Percentiles rank a stretch among this genome's conserved stretches.
Conservation (phyloP, 106 monocot genomes). For the Agapanthus africanus region DNA sequence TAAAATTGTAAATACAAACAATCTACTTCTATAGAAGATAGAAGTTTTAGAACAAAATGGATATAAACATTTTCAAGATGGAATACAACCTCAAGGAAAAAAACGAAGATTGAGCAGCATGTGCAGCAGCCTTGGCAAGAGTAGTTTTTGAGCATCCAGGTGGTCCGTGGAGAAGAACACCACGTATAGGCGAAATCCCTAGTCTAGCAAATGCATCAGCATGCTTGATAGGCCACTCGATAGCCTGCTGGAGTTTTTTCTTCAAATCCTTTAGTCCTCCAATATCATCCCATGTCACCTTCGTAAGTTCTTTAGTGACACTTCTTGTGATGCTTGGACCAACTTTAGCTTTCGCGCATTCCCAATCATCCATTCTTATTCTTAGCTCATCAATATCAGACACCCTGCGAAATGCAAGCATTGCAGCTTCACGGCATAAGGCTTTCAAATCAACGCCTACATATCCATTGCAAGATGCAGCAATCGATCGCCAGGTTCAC, state of each 20-base stretch:
- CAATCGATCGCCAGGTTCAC: conserved; percentile 75
- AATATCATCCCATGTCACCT: conserved; percentile 92
- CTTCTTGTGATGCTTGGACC: conserved; percentile 81
- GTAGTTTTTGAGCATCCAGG: conserved; percentile 98
- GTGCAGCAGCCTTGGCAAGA: conserved; percentile 88
- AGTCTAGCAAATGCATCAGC: conserved; percentile 68
- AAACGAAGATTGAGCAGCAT: conserved; percentile 86
- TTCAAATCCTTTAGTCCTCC: conserved; percentile 88
- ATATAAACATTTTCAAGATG: neutral
- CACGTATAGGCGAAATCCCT: conserved; percentile 68
- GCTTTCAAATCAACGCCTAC: conserved; percentile 91
- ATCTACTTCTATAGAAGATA: no score
- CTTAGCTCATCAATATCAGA: conserved; percentile 15
- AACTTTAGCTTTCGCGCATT: conserved; percentile 55
- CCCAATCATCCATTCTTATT: conserved; percentile 69
- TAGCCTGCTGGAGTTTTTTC: conserved; percentile 82
- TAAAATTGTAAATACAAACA: no score
- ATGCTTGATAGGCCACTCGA: conserved; percentile 95
- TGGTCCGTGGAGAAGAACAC: conserved; percentile 89
- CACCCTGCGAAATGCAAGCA: conserved; percentile 45
- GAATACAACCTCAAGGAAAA: conserved; percentile 74
- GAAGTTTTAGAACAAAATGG: no score
- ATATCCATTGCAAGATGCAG: conserved; percentile 83
- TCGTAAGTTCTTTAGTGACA: conserved; percentile 62
- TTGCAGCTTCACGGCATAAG: conserved; percentile 69